These are phyloP conservation scores for Calonectria hongkongensis DNA, from an alignment of 2,329 filamentous ascomycete species.

Conservation along the genomic window DNA sequence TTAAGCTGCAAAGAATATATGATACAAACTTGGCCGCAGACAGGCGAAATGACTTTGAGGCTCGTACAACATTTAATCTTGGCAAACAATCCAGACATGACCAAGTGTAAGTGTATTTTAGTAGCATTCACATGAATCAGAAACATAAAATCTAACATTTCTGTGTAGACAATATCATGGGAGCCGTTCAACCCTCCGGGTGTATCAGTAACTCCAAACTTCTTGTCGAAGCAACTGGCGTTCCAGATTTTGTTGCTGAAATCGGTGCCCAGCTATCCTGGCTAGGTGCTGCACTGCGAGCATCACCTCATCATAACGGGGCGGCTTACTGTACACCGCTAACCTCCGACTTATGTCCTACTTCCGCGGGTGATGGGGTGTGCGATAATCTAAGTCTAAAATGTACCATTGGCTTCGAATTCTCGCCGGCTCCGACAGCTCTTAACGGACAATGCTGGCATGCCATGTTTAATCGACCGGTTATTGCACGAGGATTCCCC, in stretches of 20 bases:
- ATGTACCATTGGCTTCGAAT: background rate
- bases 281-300: constrained; percentile 30
- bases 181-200: too few relatives aligned
- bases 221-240: background rate
- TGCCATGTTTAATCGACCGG: constrained; percentile 30
- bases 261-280: constrained; percentile 33
- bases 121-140: too few relatives aligned
- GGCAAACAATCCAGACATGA: background rate
- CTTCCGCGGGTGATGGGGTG: too few relatives aligned
- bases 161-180: background rate
- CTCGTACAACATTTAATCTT: background rate
- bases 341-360: background rate
- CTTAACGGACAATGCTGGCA: constrained; percentile 39
- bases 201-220: background rate
- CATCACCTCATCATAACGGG: background rate
- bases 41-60: background rate
- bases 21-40: background rate
- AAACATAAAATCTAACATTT: too few relatives aligned
- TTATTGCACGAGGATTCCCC: constrained; percentile 33
- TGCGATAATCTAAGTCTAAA: too few relatives aligned
- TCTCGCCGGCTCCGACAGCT: background rate
- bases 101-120: too few relatives aligned
- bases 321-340: too few relatives aligned
- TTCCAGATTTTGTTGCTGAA: constrained; percentile 25
- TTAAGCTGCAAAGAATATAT: background rate